Evolutionary conservation across 2,329 filamentous ascomycete species (phyloP), one percentile per base, ranked within the genome.

Genomic region (Clarireedia paspali): DNA sequence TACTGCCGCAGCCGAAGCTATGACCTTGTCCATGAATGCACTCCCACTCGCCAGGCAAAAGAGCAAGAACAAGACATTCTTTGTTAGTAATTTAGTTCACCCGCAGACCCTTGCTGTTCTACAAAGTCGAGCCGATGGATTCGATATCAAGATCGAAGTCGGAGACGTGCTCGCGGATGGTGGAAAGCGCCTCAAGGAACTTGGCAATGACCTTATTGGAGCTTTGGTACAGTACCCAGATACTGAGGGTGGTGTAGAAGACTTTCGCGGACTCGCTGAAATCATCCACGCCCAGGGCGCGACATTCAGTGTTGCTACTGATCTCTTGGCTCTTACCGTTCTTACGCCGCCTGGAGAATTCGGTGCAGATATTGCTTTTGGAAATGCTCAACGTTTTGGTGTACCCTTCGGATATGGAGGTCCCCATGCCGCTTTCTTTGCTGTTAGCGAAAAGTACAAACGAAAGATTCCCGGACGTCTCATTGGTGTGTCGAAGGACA

Each of bases 371-470:
- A 89, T 97, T 65, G 92, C 91, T 5, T 95, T 97, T 69, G 92
- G 92, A 63, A 96, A 87, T 67, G 85, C 92, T 15, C 92, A 97
- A 75, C 80, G 92, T 57, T 88, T 96, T 59, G 92, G 92, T 70
- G 89, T 97, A 12, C 91, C 92, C 2, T 83, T 96, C 68, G 92
- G 92, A 50, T 95, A 86, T 65, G 92, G 92, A 66, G 92, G 92
- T 20, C 92, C 92, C n/a, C 92, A 96, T 68, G 92, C 92, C 26
- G 92, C 91, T 17, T 97, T 97, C 80, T 96, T 97, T 70, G 89
- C 92, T 20, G 91, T 91, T 54, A 83, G 83, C 54, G 91, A 96
- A 50, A 89, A 92, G 72, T 84, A 92, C 75, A 96, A 96, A 82
- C 82, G 92, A 58, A 95, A 95, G 75, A 92, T 96, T 61, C 92